Evolutionary conservation across 768 basidiomycete species (phyloP), one percentile per base, ranked within the genome.

Genomic region (Pleurotus pulmonarius): DNA sequence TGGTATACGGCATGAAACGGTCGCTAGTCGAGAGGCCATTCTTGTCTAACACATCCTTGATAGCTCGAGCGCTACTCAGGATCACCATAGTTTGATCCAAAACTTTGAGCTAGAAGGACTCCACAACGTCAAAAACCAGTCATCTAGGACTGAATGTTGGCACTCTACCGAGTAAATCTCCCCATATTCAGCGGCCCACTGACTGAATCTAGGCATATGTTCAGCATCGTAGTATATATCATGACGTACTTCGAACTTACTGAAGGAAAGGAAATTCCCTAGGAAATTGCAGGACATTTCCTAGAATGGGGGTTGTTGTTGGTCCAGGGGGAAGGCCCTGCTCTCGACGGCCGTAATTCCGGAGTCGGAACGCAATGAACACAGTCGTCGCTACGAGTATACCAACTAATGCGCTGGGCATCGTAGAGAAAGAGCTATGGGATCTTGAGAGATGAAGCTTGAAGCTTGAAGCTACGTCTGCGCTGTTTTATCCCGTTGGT

Each of bases 21-120:
- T 70, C 67, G 4, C 57, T 59, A 9, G 66, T 67, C 4, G 58
- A 54, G 34, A 55, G 58, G 24, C 60, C 56, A 15, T 62, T 58
- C 58, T 67, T 66, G 45, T 71, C 70, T 58, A 71, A 46, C 12
- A 71, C 44, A 24, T 69, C 69, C 47, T 60, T 64, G 20, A 67
- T 64, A 8, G 59, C 58, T 5, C 57, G 25, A 0, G 59, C 52
- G 51, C 60, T 60, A 6, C 63, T 59, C 26, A 71, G 47, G 13
- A 71, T 62, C 34, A 70, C 55, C 13, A 59, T 59, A 12, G 62
- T 65, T 5, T 51, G 58, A 22, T 64, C 41, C 9, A 59, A 61
- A 15, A 68, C 48, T 39, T 64, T 69, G 24, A 69, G 54, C 65
- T 67, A 49, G 22, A 39, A 18, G 39, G 12, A 11, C 20, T 20